Conservation (phyloP, 768 basidiomycete species). For the Russula foetens region DNA sequence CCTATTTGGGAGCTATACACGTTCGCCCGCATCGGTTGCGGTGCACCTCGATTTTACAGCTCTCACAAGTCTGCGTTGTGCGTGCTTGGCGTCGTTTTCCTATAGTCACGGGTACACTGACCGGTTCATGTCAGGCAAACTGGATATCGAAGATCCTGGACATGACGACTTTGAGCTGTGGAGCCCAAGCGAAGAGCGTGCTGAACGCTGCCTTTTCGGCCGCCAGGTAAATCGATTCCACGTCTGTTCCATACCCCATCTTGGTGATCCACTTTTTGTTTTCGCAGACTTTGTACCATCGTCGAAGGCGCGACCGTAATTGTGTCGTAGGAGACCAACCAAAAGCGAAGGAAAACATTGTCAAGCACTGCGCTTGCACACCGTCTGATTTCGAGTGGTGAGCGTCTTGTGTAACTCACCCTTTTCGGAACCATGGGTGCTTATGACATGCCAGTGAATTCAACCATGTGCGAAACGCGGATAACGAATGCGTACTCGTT, state of each 20-base stretch:
- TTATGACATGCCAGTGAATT: slow-evolving; percentile 60
- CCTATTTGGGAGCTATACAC: slow-evolving; percentile 58
- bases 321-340: slow-evolving; percentile 75
- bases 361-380: slow-evolving; percentile 67
- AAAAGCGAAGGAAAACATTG: slow-evolving; percentile 44
- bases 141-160: slow-evolving; percentile 61
- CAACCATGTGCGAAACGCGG: slow-evolving; percentile 66
- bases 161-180: slow-evolving; percentile 95
- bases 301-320: slow-evolving; percentile 67
- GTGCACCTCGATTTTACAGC: slow-evolving; percentile 86
- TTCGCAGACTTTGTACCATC: slow-evolving; percentile 79
- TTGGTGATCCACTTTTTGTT: not conserved
- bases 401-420: slow-evolving; percentile 21
- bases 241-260: not conserved
- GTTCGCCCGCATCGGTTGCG: slow-evolving; percentile 43
- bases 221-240: slow-evolving; percentile 49
- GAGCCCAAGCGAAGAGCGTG: slow-evolving; percentile 88
- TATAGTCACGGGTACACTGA: not conserved
- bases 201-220: slow-evolving; percentile 87
- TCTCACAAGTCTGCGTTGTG: slow-evolving; percentile 70
- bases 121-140: slow-evolving; percentile 42
- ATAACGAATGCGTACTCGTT: slow-evolving; percentile 71
- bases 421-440: not conserved
- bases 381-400: slow-evolving; percentile 91
- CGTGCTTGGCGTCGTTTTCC: slow-evolving; percentile 24